phyloP scores from a whole-genome alignment of 371 early-diverging fungal species.

The Vairimorpha ceranae region DNA sequence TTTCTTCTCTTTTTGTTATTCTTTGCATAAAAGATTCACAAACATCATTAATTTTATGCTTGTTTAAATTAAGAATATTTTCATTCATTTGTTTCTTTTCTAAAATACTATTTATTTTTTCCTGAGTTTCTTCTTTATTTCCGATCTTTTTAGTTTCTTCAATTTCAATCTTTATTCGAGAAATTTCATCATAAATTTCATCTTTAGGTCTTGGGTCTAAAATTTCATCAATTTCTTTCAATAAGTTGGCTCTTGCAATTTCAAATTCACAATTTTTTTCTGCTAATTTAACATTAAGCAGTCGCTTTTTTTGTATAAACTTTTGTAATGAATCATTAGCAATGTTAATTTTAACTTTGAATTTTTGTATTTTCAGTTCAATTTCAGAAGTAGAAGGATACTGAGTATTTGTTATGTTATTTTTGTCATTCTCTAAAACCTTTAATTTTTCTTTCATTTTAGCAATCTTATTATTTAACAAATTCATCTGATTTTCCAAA shows the following conservation, averaged over 20 bases:
- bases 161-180: constrained; percentile 10
- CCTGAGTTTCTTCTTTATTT: constrained; percentile 27
- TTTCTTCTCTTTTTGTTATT: constrained; percentile 55
- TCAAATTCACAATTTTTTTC: background rate
- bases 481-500: constrained; percentile 31
- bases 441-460: constrained; percentile 28
- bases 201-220: constrained; percentile 2
- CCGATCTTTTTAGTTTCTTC: constrained; percentile 26
- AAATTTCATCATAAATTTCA: constrained; percentile 34
- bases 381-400: background rate
- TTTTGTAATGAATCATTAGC: background rate
- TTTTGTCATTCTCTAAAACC: constrained; percentile 29
- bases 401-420: constrained; percentile 30
- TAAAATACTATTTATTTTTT: constrained; percentile 19
- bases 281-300: background rate
- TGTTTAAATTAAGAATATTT: constrained; percentile 25
- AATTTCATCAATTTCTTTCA: constrained; percentile 4
- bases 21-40: constrained; percentile 33
- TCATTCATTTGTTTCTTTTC: constrained; percentile 24
- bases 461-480: constrained; percentile 47
- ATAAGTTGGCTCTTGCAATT: background rate
- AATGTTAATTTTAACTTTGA: background rate
- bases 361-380: background rate
- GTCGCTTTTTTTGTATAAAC: background rate
- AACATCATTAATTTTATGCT: constrained; percentile 35